Evolutionary conservation across 805 yeast species (phyloP).

Genomic region (Maudiozyma barnettii): DNA sequence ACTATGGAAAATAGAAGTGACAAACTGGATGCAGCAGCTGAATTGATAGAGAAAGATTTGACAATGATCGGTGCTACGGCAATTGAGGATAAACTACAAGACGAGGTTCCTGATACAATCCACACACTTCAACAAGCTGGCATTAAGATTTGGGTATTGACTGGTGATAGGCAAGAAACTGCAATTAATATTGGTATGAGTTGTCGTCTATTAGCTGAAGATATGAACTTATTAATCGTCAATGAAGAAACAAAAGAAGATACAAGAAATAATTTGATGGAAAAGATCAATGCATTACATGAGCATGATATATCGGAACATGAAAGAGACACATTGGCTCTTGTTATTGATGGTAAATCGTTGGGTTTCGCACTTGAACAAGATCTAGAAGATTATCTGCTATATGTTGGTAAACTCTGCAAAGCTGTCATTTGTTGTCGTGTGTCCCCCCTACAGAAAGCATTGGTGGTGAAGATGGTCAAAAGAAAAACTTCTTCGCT

Average conservation of each 20-base stretch:
- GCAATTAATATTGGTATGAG: slow-evolving; percentile 98
- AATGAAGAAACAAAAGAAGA: slow-evolving; percentile 78
- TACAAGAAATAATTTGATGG: slow-evolving; percentile 61
- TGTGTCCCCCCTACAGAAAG: slow-evolving; percentile 95
- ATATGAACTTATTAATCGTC: slow-evolving; percentile 83
- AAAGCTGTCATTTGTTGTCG: slow-evolving; percentile 97
- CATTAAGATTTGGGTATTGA: slow-evolving; percentile 92
- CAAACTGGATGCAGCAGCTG: slow-evolving; percentile 81
- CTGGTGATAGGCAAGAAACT: slow-evolving; percentile 98
- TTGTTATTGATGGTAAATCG: slow-evolving; percentile 91
- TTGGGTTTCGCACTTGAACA: slow-evolving; percentile 76
- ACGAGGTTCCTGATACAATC: slow-evolving; percentile 96
- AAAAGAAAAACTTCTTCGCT: slow-evolving; percentile 67
- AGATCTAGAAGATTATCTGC: slow-evolving; percentile 65
- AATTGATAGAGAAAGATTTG: slow-evolving; percentile 69
- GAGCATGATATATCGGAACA: slow-evolving; percentile 57
- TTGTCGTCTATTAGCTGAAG: slow-evolving; percentile 87
- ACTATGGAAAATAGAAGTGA: slow-evolving; percentile 66
- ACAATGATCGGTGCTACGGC: slow-evolving; percentile 93
- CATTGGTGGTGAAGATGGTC: slow-evolving; percentile 89
- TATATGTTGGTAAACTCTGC: slow-evolving; percentile 76
- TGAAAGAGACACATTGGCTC: slow-evolving; percentile 71
- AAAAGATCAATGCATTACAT: slow-evolving; percentile 64
- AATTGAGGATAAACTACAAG: slow-evolving; percentile 94
- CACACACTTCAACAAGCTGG: slow-evolving; percentile 94